Conservation (phyloP, 2,329 filamentous ascomycete species). For the Trichophyton verrucosum region DNA sequence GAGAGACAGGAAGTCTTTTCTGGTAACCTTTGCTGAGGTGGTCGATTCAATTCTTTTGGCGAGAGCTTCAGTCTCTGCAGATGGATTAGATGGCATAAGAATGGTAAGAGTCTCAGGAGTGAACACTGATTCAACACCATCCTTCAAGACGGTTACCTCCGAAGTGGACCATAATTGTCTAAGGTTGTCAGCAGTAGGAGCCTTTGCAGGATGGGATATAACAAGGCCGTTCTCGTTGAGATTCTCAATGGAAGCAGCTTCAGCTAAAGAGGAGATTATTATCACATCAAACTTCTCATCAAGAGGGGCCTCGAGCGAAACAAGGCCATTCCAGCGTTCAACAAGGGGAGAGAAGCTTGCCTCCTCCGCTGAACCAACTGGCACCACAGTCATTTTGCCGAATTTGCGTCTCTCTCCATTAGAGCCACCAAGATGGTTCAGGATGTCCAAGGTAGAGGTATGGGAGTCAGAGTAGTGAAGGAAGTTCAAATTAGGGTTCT, state of each 20-base stretch:
- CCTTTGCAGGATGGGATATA: neutral
- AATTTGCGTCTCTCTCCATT: slow-evolving; percentile 6
- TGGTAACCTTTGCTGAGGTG: neutral
- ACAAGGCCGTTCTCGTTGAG: slow-evolving; percentile 6
- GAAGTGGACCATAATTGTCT: slow-evolving; percentile 3
- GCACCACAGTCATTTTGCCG: slow-evolving; percentile 5
- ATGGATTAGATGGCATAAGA: slow-evolving; percentile 6
- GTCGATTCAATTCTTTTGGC: slow-evolving; percentile 6
- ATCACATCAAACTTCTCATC: slow-evolving; percentile 5
- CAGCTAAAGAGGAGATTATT: neutral
- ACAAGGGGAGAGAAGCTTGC: slow-evolving; percentile 2
- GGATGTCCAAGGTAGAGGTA: slow-evolving; percentile 13
- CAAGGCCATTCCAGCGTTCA: slow-evolving; percentile 4
- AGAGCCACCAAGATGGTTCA: neutral
- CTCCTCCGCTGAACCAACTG: neutral
- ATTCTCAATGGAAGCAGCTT: neutral
- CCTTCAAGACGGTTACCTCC: slow-evolving; percentile 1
- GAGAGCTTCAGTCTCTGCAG: slow-evolving; percentile 7
- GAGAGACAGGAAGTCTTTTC: slow-evolving; percentile 7
- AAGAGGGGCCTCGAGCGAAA: neutral
- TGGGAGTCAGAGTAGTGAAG: slow-evolving; percentile 15
- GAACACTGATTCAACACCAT: neutral
- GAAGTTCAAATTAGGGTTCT: slow-evolving; percentile 15
- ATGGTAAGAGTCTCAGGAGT: slow-evolving; percentile 3
- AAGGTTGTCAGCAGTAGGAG: neutral